Base-by-base conservation (phyloP, 2,329 filamentous ascomycete species). In the Fusarium pseudocircinatum region DNA sequence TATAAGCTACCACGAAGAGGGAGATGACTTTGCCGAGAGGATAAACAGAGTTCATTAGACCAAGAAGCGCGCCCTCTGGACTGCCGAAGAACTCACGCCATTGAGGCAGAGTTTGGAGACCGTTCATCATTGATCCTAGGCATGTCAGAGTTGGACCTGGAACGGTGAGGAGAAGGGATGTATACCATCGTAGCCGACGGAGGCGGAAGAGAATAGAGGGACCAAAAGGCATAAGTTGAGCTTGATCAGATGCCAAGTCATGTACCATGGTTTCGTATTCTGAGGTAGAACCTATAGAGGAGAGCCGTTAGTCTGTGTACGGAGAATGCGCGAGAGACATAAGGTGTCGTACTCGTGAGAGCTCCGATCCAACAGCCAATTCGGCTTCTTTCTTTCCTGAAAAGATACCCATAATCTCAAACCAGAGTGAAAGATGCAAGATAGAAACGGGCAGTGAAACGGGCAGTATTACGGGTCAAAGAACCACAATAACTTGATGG, bases 61-160 rank as follows among this genome's bases (percentile, higher is more conserved):
- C 83, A 4, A 84, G 78, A 16, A 79, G 69, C 14, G 79, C 77
- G 2, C 80, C 82, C 9, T 69, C 40, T 4, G 83, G 83, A 42
- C 82, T 74, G 14, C 78, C 77, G 54, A 86, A 84, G 67, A 84
- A 85, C 5, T 70, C 60, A 43, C 81, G 80, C 84, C 85, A 86
- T 63, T 81, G 76, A 0, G 78, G 66, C 0, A 84, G 77, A 6
- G 84, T 80, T 58, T 85, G 83, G 1, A 86, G 78, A 10, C 83
- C 84, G 65, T 86, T 86, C 82, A 84, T 83, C 64, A 85, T 79
- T 2, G 82, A 83, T n/a, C 80, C 81, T 77, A 1, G 0, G 2
- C 8, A 9, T 54, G n/a, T 60, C 13, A 60, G 18, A 24, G 15
- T 22, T 30, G 13, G 6, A 4, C 2, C 6, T 40, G 16, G 2